Evolutionary conservation across 2,329 filamentous ascomycete species (phyloP), one percentile per base, ranked within the genome.

Genomic region (Phialocephala subalpina): DNA sequence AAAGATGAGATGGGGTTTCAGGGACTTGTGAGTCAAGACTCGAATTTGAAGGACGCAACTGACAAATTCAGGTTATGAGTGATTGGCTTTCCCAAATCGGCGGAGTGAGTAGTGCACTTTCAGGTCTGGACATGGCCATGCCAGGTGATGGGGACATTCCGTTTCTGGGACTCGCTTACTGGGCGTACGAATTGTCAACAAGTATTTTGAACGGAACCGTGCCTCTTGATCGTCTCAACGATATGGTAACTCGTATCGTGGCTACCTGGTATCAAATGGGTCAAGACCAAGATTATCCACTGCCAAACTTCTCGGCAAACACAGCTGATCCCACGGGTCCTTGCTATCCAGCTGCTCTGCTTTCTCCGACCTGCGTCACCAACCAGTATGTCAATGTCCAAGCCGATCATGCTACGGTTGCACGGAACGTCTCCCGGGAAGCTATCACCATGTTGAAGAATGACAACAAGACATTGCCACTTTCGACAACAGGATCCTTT

Each of bases 1-100:
- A 93, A 93, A 72, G 89, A 90, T 55, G 91, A 93, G 77, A 82
- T 93, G 58, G 89, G 89, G 0, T 93, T 93, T 70, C 89, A 92
- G 70, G 91, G 91, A 0, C 40, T 77, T 14, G 72, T 73, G 67
- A 53, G 69, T 60, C 6, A 35, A 29, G 29, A 4, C 47, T 52
- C 22, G 33, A 8, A 8, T 12, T 14, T 14, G 16, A 9, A 22
- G 18, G 3, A 18, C 20, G 58, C 12, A 25, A 9, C 58, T 70
- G 61, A 72, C 22, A 40, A 11, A 5, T 7, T 73, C 89, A 80
- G 70, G 86, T 92, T 27, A 87, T 92, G 80, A 89, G 87, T 0
- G 91, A 93, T 75, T 93, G 90, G 89, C 77, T 85, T 29, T 87
- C 86, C 0, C 88, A 91, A 63, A 82, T 87, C 62, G 83, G 83